A percentile compares a stretch with the other conserved stretches of the same genome.
phyloP scores from a whole-genome alignment of 75 land plant species.

The Pinus tabuliformis region DNA sequence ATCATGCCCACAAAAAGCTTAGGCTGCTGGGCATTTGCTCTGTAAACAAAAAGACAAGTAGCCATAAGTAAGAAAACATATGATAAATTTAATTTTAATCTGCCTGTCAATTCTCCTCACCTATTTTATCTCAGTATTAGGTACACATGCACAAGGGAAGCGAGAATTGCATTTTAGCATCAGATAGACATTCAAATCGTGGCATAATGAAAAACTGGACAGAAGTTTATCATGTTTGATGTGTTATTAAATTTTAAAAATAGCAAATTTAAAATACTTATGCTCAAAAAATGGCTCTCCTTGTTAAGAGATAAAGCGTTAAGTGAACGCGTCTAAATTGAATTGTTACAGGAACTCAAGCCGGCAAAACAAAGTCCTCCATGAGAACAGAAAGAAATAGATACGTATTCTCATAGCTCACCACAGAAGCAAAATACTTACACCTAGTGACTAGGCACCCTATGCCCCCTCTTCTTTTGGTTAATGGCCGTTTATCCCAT shows the following conservation, averaged over 20 bases:
- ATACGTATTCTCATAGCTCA: too few relatives aligned
- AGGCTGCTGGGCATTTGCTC: constrained; percentile 72
- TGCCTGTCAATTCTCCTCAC: not conserved
- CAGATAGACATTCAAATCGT: not conserved
- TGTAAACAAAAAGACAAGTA: constrained; percentile 16
- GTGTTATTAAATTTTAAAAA: not conserved
- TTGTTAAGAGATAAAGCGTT: not conserved
- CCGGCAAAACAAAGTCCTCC: too few relatives aligned
- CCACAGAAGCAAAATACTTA: too few relatives aligned
- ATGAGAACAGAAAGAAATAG: too few relatives aligned
- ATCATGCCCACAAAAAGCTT: constrained; percentile 72
- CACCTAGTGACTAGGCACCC: too few relatives aligned
- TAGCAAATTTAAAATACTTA: not conserved
- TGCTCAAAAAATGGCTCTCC: not conserved
- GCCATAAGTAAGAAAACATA: not conserved
- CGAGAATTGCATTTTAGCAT: not conserved
- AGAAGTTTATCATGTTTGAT: not conserved
- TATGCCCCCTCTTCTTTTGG: too few relatives aligned
- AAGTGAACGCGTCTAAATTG: not conserved
- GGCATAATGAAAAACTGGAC: not conserved
- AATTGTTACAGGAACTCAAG: not conserved
- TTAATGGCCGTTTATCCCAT: too few relatives aligned
- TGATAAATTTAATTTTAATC: not conserved
- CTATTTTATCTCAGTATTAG: not conserved
- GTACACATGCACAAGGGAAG: not conserved